Percentiles rank a stretch among this genome's conserved stretches.
These are phyloP conservation scores for Lignosus rhinocerotis DNA, from an alignment of 1,284 basidiomycete species.

Conservation along the genomic window DNA sequence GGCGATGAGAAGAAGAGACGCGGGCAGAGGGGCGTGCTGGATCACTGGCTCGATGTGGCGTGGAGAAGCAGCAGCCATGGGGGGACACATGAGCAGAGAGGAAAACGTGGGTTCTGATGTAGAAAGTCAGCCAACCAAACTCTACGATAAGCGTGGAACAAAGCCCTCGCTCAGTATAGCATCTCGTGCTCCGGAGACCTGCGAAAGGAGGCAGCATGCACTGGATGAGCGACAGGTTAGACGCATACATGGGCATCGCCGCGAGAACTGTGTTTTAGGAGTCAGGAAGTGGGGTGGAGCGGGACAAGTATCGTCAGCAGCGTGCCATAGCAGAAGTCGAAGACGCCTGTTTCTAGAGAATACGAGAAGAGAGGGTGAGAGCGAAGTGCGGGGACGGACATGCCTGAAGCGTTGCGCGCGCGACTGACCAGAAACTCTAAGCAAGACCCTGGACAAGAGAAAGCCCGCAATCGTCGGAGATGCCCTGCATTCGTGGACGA, in stretches of 20 bases:
- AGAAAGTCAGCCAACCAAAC: constrained; percentile 1
- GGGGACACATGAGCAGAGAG: constrained; percentile 20
- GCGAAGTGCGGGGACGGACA: neutral
- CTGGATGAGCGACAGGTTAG: neutral
- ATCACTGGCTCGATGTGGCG: constrained; percentile 7
- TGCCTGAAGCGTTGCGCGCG: neutral
- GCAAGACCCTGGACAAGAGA: neutral
- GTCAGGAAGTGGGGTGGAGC: neutral
- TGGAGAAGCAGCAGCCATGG: constrained; percentile 9
- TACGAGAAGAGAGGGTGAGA: neutral
- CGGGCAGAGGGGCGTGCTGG: neutral
- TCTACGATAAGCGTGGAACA: constrained; percentile 14
- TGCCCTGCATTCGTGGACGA: neutral
- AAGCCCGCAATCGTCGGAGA: neutral
- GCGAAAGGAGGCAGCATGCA: neutral
- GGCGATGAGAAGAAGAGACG: neutral
- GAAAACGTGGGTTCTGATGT: constrained; percentile 22
- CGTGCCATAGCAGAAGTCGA: neutral
- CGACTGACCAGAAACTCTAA: neutral
- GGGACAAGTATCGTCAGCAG: neutral
- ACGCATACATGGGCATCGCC: neutral
- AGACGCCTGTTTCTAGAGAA: neutral
- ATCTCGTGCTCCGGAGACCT: neutral
- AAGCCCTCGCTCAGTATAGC: neutral
- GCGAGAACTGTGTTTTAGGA: neutral